A percentile compares a stretch with the other conserved stretches of the same genome.
Conservation (phyloP, 1,284 basidiomycete species). For the Takashimella tepidaria region DNA sequence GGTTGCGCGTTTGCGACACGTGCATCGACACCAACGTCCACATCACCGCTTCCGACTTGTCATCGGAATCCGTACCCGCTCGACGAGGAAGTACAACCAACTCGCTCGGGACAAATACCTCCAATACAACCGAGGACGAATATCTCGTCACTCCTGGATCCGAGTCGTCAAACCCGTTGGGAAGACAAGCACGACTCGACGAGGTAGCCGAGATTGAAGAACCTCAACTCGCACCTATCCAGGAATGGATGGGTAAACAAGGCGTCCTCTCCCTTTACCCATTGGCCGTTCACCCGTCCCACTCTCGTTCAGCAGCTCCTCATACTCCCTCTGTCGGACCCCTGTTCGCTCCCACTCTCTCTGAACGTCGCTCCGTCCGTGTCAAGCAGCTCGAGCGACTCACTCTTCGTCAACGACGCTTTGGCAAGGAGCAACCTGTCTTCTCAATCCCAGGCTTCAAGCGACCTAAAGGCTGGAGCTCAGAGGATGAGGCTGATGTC, state of each 20-base stretch:
- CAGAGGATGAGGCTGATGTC: conserved; percentile 14
- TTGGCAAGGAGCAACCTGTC: conserved; percentile 16
- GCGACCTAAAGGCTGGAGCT: conserved; percentile 22
- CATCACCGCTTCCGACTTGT: not conserved
- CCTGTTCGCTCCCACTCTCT: conserved; percentile 32
- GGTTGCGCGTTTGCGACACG: conserved; percentile 36
- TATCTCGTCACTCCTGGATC: conserved; percentile 17
- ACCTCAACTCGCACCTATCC: conserved; percentile 33
- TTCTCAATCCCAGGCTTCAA: conserved; percentile 11
- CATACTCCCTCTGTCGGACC: conserved; percentile 27
- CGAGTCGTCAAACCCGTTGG: conserved; percentile 7
- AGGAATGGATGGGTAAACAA: conserved; percentile 41
- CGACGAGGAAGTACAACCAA: conserved; percentile 12
- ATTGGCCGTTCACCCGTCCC: conserved; percentile 35
- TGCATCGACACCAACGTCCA: conserved; percentile 22
- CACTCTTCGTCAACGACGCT: conserved; percentile 26
- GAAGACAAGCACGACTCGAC: not conserved
- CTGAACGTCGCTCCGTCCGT: conserved; percentile 22
- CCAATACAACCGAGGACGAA: conserved; percentile 10
- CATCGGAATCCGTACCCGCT: conserved; percentile 4
- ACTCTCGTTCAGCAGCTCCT: conserved; percentile 13
- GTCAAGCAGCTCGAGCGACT: conserved; percentile 28
- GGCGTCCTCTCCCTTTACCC: conserved; percentile 45
- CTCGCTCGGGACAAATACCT: conserved; percentile 12
- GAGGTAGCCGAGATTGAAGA: conserved; percentile 4